phyloP scores from a whole-genome alignment of 2,329 filamentous ascomycete species.

The Aspergillus glaucus region DNA sequence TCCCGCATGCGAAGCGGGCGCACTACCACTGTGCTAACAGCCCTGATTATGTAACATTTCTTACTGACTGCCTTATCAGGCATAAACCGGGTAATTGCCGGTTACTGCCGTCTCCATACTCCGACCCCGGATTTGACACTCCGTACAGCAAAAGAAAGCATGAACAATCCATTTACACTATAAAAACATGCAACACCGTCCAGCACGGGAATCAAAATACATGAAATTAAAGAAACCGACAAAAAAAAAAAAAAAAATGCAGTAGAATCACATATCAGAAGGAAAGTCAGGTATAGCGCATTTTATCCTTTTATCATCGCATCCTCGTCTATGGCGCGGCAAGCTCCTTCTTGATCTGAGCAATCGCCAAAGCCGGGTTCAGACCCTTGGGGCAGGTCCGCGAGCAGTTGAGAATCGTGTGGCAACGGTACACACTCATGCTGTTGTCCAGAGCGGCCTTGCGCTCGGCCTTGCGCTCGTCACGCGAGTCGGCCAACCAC shows the following conservation, averaged over 20 bases:
- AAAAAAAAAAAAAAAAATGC: constrained; percentile 10
- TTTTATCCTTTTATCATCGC: not conserved
- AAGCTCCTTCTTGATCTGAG: constrained; percentile 98
- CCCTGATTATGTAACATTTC: constrained; percentile 1
- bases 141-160: not conserved
- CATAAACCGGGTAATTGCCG: too few species aligned
- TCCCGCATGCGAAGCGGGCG: constrained; percentile 21
- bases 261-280: constrained; percentile 1
- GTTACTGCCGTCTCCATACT: too few species aligned
- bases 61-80: too few species aligned
- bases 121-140: too few species aligned
- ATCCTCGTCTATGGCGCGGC: constrained; percentile 38
- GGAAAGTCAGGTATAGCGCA: not conserved
- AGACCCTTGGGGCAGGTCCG: constrained; percentile 96
- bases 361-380: constrained; percentile 91
- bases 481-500: constrained; percentile 92
- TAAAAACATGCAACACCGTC: constrained; percentile 19
- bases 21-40: constrained; percentile 23
- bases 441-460: constrained; percentile 93
- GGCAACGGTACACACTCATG: constrained; percentile 98
- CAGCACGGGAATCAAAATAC: constrained; percentile 10
- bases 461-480: constrained; percentile 81
- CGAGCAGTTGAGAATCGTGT: constrained; percentile 99
- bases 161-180: constrained; percentile 20
- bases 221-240: constrained; percentile 9